Conservation (phyloP, 371 early-diverging fungal species). For the Entomophthora muscae region DNA sequence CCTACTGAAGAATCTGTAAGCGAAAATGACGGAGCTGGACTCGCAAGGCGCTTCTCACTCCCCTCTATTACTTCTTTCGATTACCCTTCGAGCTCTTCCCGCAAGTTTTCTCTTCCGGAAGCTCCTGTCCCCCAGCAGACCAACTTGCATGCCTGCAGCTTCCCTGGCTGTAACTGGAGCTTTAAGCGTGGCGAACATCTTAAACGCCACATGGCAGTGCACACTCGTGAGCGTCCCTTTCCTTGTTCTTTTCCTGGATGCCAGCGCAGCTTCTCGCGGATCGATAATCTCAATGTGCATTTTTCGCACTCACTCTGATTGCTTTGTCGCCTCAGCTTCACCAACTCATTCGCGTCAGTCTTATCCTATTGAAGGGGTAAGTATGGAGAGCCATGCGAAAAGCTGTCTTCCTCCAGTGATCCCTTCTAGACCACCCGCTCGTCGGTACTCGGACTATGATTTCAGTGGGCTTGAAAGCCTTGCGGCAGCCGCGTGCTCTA, state of each 20-base stretch:
- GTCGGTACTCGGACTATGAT: not conserved
- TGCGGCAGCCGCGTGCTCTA: not conserved
- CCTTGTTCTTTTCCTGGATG: conserved; percentile 63
- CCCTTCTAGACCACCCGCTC: not conserved
- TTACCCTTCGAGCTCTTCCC: not conserved
- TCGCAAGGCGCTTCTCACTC: not conserved
- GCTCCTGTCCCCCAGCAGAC: not conserved
- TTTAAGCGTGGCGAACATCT: conserved; percentile 66
- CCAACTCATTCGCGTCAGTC: not conserved
- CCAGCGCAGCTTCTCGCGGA: conserved; percentile 68
- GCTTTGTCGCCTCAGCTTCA: not conserved
- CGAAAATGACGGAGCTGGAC: not conserved
- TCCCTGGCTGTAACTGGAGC: conserved; percentile 22
- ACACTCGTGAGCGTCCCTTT: conserved; percentile 77
- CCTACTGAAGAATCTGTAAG: not conserved
- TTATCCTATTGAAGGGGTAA: not conserved
- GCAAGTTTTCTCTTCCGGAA: not conserved
- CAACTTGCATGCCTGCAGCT: conserved; percentile 17
- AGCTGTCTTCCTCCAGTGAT: not conserved
- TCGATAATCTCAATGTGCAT: conserved; percentile 47
- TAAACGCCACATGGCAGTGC: conserved; percentile 74
- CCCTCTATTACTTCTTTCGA: not conserved
- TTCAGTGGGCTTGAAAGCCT: not conserved
- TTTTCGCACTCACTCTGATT: conserved; percentile 6
- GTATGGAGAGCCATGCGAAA: not conserved